These are phyloP conservation scores for Lecanosticta acicola DNA, from an alignment of 2,329 filamentous ascomycete genomes.

Conservation along the genomic window DNA sequence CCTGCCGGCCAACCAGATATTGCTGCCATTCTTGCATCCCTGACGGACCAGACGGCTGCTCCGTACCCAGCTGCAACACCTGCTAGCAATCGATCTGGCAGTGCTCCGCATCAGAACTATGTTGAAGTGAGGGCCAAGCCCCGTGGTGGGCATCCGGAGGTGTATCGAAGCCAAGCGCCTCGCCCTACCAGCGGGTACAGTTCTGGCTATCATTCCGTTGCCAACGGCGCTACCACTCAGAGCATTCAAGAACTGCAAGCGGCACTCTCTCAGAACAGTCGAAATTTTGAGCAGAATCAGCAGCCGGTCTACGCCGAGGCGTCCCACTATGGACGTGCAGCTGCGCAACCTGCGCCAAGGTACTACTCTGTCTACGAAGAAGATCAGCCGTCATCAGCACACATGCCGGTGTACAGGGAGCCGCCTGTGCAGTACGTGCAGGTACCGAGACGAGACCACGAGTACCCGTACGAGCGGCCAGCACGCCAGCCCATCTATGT, in stretches of 20 bases:
- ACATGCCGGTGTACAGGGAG: slow-evolving; percentile 12
- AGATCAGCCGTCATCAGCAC: slow-evolving; percentile 15
- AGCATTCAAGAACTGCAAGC: slow-evolving; percentile 14
- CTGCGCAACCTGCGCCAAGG: slow-evolving; percentile 15
- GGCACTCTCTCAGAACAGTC: slow-evolving; percentile 15
- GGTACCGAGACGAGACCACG: slow-evolving; percentile 14
- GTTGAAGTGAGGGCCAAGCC: slow-evolving; percentile 4
- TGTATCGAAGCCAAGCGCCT: slow-evolving; percentile 7
- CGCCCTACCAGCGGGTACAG: slow-evolving; percentile 17
- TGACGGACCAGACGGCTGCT: slow-evolving; percentile 17
- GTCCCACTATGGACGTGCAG: slow-evolving; percentile 7
- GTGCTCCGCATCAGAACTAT: slow-evolving; percentile 11
- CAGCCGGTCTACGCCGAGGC: slow-evolving; percentile 16
- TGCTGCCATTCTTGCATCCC: slow-evolving; percentile 26
- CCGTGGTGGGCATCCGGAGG: slow-evolving; percentile 1
- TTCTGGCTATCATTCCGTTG: slow-evolving; percentile 4
- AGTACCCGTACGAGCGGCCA: slow-evolving; percentile 20
- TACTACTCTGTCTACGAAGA: slow-evolving; percentile 25
- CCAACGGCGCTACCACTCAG: slow-evolving; percentile 2
- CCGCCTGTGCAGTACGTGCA: slow-evolving; percentile 23
- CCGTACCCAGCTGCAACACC: slow-evolving; percentile 14
- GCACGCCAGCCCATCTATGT: slow-evolving; percentile 28
- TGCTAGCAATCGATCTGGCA: slow-evolving; percentile 10
- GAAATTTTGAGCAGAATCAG: slow-evolving; percentile 22
- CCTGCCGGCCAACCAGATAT: slow-evolving; percentile 23